Conservation (phyloP, 352 stramenopile genomes). For the Phytophthora citricola region DNA sequence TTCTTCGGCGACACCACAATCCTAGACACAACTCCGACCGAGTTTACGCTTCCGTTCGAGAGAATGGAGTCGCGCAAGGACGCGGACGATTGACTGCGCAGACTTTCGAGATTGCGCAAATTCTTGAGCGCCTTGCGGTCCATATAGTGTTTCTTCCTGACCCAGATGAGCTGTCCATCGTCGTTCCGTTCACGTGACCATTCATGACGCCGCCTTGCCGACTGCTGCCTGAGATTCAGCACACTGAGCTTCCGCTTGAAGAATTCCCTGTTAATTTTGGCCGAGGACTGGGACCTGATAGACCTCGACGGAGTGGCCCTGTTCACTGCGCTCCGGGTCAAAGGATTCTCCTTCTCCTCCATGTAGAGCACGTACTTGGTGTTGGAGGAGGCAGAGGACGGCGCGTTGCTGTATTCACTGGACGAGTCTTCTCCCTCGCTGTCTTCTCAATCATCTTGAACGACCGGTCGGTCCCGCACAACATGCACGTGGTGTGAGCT, state of each 20-base stretch:
- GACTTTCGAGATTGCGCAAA: constrained; percentile 49
- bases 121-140: constrained; percentile 77
- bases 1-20: constrained; percentile 83
- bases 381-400: constrained; percentile 42
- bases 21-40: constrained; percentile 76
- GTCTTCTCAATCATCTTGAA: constrained; percentile 78
- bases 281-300: constrained; percentile 31
- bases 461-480: constrained; percentile 87
- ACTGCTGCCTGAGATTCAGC: constrained; percentile 83
- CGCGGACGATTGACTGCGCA: constrained; percentile 63
- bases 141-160: constrained; percentile 79
- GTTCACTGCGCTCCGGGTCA: constrained; percentile 39
- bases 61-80: constrained; percentile 76
- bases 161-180: constrained; percentile 83
- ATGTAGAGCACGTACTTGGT: constrained; percentile 82
- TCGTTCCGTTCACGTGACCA: constrained; percentile 84
- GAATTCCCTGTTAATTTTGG: constrained; percentile 65
- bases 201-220: constrained; percentile 81
- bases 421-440: constrained; percentile 39
- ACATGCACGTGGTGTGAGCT: constrained; percentile 85
- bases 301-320: constrained; percentile 19
- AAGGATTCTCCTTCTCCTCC: constrained; percentile 61
- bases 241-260: constrained; percentile 84
- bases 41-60: constrained; percentile 65
- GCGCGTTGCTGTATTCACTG: constrained; percentile 42